These are phyloP conservation scores for Friedmanniomyces simplex DNA, from an alignment of 495 filamentous ascomycete species.

Conservation along the genomic window DNA sequence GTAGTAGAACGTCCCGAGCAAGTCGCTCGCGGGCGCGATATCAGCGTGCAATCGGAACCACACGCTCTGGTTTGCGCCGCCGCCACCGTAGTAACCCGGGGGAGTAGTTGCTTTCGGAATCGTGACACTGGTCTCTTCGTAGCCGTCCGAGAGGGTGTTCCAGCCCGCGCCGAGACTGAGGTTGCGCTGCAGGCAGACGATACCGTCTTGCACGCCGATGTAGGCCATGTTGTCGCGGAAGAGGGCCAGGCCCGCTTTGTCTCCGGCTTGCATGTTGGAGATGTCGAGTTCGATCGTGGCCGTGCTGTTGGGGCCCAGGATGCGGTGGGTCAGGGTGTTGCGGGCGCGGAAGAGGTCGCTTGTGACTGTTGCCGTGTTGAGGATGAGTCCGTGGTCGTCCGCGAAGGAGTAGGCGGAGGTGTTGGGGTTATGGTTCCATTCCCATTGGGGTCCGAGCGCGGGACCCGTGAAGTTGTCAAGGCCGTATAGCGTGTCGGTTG, in stretches of 20 bases:
- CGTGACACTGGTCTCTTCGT: not conserved
- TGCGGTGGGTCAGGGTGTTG: slow-evolving; percentile 48
- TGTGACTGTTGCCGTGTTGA: slow-evolving; percentile 39
- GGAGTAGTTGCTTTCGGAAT: not conserved
- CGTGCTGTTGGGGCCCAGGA: slow-evolving; percentile 36
- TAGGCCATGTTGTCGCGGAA: slow-evolving; percentile 45
- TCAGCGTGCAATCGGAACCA: not conserved
- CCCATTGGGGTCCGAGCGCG: slow-evolving; percentile 38
- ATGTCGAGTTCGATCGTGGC: slow-evolving; percentile 40
- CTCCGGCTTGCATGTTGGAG: slow-evolving; percentile 40
- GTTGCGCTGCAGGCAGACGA: not conserved
- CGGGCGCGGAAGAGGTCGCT: slow-evolving; percentile 41
- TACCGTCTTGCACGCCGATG: slow-evolving; percentile 33
- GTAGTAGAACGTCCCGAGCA: slow-evolving; percentile 37
- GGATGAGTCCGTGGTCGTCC: slow-evolving; percentile 28
- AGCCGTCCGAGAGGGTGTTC: not conserved
- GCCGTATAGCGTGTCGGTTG: slow-evolving; percentile 21
- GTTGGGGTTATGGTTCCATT: slow-evolving; percentile 56
- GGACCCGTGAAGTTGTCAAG: slow-evolving; percentile 37
- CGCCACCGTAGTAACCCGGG: not conserved
- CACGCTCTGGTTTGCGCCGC: not conserved
- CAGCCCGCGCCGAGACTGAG: slow-evolving; percentile 1
- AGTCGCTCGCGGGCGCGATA: not conserved
- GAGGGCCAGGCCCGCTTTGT: slow-evolving; percentile 40
- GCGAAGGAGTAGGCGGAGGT: slow-evolving; percentile 22